Base-by-base conservation (phyloP, 2,329 filamentous ascomycete species). In the Beauveria scarabaeidicola region DNA sequence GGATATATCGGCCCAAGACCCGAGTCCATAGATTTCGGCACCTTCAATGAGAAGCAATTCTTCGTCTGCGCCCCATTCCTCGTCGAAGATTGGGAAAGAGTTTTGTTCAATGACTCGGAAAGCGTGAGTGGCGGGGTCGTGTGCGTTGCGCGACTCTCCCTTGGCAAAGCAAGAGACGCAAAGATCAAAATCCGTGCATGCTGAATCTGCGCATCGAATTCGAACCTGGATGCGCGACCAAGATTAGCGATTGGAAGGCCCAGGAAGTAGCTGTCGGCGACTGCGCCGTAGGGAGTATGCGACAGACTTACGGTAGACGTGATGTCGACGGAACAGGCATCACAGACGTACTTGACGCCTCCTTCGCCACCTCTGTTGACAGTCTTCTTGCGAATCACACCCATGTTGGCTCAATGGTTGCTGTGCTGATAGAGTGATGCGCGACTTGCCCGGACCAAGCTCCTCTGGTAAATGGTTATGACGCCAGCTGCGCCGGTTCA, bases 51-150 rank as follows among this genome's bases (percentile, higher is more conserved):
- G 77, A 5, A 97, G 77, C n/a, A 97, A 75, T 73, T 99, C 94
- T 72, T 99, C 94, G 70, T 99, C 94, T 25, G 94, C 94, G 56
- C 94, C 94, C 94, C 94, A 99, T 69, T 96, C 92, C 61, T 85
- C 83, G 65, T 92, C 88, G 69, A 96, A 99, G 61, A 99, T 97
- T 1, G 94, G 94, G 53, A 99, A 96, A 0, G 93, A 97, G 70
- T 99, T 96, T 69, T 97, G 94, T 73, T 99, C 94, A 65, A 99
- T 97, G 38, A 99, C 94, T 63, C 90, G 88, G 72, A 87, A 99
- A 15, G 90, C 80, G 74, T 99, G 94, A 13, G 89, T 89, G 5
- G 86, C 82, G 8, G 94, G 93, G 65, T 95, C 87, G 73, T 99
- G 94, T 59, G 89, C 86, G 67, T 90, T 89, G 63, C 90, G 90